phyloP scores from a whole-genome alignment of 768 basidiomycete species.

The Chlorophyllum brunneum region DNA sequence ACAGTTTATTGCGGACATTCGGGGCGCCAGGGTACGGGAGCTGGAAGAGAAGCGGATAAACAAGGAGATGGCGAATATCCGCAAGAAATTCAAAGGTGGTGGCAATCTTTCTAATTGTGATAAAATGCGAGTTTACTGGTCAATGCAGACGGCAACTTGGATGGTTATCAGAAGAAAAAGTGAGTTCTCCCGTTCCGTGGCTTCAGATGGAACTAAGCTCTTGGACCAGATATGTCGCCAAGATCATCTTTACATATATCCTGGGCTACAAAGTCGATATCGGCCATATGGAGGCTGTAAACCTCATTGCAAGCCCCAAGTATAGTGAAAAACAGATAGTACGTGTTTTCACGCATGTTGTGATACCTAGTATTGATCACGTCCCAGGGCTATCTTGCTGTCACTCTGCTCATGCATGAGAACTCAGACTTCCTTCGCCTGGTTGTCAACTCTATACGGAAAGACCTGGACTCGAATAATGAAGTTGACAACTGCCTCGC shows the following conservation, averaged over 20 bases:
- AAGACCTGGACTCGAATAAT: constrained; percentile 91
- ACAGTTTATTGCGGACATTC: constrained; percentile 98
- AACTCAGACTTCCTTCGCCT: constrained; percentile 95
- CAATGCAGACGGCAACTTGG: constrained; percentile 70
- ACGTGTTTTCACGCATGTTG: constrained; percentile 25
- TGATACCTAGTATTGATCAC: neutral
- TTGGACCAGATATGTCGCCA: constrained; percentile 81
- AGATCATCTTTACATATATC: constrained; percentile 99
- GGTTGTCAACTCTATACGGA: constrained; percentile 97
- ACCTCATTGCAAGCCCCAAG: constrained; percentile 91
- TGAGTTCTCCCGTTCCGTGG: constrained; percentile 27
- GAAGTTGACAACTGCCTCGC: constrained; percentile 97
- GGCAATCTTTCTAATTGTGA: constrained; percentile 4
- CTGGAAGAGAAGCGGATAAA: constrained; percentile 98
- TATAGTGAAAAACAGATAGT: constrained; percentile 99
- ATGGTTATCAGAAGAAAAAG: constrained; percentile 94
- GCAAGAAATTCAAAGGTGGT: constrained; percentile 96
- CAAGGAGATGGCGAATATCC: constrained; percentile 99
- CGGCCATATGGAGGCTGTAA: constrained; percentile 99
- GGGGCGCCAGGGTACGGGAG: constrained; percentile 93
- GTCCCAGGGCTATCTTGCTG: constrained; percentile 90
- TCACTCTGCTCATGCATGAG: constrained; percentile 97
- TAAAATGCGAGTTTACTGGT: neutral
- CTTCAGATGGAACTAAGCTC: constrained; percentile 7
- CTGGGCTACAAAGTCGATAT: constrained; percentile 98